Percentiles rank a stretch among this genome's conserved stretches.
Evolutionary conservation across 257 asterid genomes (phyloP).

Genomic region (Galeopsis tetrahit): DNA sequence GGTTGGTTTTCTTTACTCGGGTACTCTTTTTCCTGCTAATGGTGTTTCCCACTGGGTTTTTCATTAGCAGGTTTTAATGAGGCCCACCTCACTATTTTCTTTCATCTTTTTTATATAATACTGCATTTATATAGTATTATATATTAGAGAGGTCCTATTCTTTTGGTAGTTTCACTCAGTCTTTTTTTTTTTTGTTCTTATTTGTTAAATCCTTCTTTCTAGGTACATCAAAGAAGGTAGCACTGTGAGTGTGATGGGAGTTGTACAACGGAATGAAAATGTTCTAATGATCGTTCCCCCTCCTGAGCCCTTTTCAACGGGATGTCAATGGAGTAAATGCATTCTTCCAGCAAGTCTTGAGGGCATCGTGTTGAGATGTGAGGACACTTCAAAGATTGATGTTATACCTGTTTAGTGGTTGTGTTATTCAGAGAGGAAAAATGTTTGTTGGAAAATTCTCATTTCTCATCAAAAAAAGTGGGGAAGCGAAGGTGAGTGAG

Average conservation of each 20-base stretch:
- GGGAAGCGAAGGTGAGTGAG: conserved; percentile 36
- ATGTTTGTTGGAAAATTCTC: conserved; percentile 17
- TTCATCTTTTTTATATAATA: no score
- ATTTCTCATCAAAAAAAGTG: conserved; percentile 23
- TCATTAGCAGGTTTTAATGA: no score
- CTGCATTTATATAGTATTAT: no score
- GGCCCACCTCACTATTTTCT: no score
- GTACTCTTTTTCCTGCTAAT: no score
- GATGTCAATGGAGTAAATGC: conserved; percentile 73
- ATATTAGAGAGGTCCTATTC: background rate
- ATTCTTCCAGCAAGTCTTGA: conserved; percentile 73
- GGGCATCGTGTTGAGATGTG: conserved; percentile 68
- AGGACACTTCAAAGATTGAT: conserved; percentile 62
- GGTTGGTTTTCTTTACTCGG: no score
- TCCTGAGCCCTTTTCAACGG: conserved; percentile 65
- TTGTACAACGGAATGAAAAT: conserved; percentile 69
- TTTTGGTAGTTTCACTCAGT: background rate
- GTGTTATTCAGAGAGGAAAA: conserved; percentile 13
- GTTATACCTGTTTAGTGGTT: conserved; percentile 63
- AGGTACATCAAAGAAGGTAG: conserved; percentile 75
- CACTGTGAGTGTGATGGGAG: conserved; percentile 76
- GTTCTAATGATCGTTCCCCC: conserved; percentile 76
- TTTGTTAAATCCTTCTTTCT: background rate
- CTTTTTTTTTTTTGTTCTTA: no score
- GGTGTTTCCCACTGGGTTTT: no score